Evolutionary conservation across 306 rosid species (phyloP).

Genomic region (Trifolium repens): DNA sequence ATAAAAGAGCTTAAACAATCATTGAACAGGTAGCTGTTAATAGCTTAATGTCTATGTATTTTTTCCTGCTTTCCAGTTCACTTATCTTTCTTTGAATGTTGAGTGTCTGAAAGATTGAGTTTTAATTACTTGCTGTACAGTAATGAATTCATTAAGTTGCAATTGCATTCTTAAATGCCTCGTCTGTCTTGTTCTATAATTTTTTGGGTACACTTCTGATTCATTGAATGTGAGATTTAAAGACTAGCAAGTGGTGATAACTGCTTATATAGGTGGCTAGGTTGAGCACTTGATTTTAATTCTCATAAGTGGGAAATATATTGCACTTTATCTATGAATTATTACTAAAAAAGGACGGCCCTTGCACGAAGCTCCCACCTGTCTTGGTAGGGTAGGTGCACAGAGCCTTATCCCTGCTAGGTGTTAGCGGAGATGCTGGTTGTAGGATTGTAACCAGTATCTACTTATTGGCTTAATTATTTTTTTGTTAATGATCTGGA

Average conservation of each 20-base stretch:
- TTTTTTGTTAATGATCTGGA: too few relatives aligned
- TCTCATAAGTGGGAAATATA: background rate
- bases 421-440: background rate
- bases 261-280: conserved; percentile 17
- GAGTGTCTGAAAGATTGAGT: conserved; percentile 6
- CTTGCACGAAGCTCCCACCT: background rate
- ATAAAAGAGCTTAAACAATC: conserved; percentile 61
- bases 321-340: conserved; percentile 14
- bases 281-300: background rate
- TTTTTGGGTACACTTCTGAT: background rate
- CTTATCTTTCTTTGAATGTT: conserved; percentile 15
- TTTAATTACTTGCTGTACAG: conserved; percentile 4
- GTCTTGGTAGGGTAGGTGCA: background rate
- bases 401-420: background rate
- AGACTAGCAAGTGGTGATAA: conserved; percentile 12
- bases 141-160: background rate
- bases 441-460: background rate
- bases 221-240: conserved; percentile 12
- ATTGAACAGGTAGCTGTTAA: conserved; percentile 68
- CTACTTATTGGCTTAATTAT: background rate
- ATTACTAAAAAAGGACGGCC: background rate
- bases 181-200: background rate
- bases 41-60: conserved; percentile 1
- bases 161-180: background rate
- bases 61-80: conserved; percentile 19